Evolutionary conservation across 2,329 filamentous ascomycete genomes (phyloP).

Genomic region (Ploettnerulaceae sp.): DNA sequence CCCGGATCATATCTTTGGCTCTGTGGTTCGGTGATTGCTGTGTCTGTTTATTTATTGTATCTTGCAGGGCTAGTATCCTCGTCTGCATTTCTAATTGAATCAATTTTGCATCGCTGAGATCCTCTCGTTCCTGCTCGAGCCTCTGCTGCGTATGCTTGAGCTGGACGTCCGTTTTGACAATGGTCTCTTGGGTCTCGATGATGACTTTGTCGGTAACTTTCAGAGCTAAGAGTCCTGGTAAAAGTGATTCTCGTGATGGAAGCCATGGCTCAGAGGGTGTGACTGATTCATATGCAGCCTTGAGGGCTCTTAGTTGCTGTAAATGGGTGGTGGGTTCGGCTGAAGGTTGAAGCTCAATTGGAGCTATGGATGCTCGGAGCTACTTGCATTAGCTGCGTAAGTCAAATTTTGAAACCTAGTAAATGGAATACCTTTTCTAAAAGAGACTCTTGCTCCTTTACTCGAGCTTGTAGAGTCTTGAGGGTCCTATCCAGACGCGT

Average conservation of each 20-base stretch:
- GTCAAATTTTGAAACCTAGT: neutral
- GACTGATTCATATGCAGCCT: conserved; percentile 60
- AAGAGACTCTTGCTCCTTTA: conserved; percentile 49
- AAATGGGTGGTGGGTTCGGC: conserved; percentile 35
- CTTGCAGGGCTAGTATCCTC: conserved; percentile 55
- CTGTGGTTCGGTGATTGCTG: conserved; percentile 57
- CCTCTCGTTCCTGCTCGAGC: conserved; percentile 47
- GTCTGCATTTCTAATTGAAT: conserved; percentile 49
- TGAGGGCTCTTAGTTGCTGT: conserved; percentile 49
- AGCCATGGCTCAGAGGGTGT: conserved; percentile 59
- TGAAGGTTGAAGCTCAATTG: conserved; percentile 28
- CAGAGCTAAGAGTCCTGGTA: conserved; percentile 68
- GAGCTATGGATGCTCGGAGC: conserved; percentile 28
- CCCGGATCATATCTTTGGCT: conserved; percentile 56
- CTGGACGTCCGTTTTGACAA: conserved; percentile 42
- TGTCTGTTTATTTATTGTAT: conserved; percentile 51
- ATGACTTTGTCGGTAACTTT: conserved; percentile 62
- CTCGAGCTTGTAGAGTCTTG: conserved; percentile 56
- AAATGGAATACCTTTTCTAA: conserved; percentile 40
- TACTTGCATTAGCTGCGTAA: conserved; percentile 16
- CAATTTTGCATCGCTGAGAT: conserved; percentile 50
- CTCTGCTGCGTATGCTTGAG: conserved; percentile 42
- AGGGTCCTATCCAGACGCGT: conserved; percentile 62
- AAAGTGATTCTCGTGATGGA: conserved; percentile 59
- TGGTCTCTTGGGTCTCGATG: conserved; percentile 56